Base-by-base conservation (phyloP, 345 rosid species). In the Populus alba region DNA sequence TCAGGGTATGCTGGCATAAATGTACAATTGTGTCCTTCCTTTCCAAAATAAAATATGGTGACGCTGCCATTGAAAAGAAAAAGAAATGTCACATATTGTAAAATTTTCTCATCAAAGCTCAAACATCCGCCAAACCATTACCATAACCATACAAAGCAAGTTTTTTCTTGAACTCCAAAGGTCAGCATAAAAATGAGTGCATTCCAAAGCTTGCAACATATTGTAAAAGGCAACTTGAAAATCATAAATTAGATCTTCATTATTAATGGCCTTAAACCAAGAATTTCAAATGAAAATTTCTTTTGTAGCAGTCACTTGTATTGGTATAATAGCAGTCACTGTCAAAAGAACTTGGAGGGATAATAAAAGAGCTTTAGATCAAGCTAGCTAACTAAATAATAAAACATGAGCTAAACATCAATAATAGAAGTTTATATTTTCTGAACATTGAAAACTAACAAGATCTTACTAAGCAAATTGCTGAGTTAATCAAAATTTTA, bases 31-130 rank as follows among this genome's bases (percentile, higher is more conserved):
- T 71, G 39, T 68, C 81, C 91, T 82, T 87, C 88, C 82, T 83
- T 85, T 57, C 90, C 89, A 68, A 89, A 81, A 84, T 82, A 85
- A 72, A 76, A 59, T 70, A 88, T 71, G 23, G 85, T 80, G 62
- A 88, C 70, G 77, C 89, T 88, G 87, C 39, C 66, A 75, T 67
- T 38, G 20, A 38, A 27, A 63, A 13, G 72, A 13, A 66, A 29
- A 3, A 35, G 63, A 70, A 70, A 76, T 43, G 74, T 68, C 41
- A 70, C 29, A 20, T 70, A 69, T 33, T 33, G 37, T 33, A 33
- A 33, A 33, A 33, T 33, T 33, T 33, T 33, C 37, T 20, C n/a
- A 53, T 57, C 22, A 22, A 57, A 55, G 12, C 25, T 55, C 62
- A 9, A 22, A 8, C n/a, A 8, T 55, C n/a, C n/a, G 8, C 22